Evolutionary conservation across 148 eudicot genomes (phyloP).

Genomic region (Camellia lanceoleosa): DNA sequence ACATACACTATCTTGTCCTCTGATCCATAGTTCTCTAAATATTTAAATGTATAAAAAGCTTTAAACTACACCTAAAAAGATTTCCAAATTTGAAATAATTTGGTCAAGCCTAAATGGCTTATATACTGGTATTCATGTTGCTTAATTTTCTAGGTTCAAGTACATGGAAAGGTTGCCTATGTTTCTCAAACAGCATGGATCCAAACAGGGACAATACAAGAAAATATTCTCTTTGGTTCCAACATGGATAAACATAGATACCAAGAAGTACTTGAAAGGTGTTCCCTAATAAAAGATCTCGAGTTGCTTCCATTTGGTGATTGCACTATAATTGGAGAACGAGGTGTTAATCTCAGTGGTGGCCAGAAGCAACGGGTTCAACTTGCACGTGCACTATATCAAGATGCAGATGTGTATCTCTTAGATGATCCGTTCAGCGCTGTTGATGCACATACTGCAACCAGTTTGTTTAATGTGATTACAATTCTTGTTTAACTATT

Average conservation of each 20-base stretch:
- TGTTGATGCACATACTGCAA: slow-evolving; percentile 75
- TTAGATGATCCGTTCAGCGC: slow-evolving; percentile 78
- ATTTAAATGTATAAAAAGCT: too few species aligned
- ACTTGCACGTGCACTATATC: slow-evolving; percentile 57
- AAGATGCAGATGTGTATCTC: slow-evolving; percentile 56
- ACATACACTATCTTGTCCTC: too few species aligned
- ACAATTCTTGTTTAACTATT: neutral
- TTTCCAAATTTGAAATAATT: neutral
- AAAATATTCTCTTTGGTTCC: slow-evolving; percentile 62
- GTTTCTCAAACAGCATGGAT: slow-evolving; percentile 74
- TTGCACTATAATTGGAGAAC: slow-evolving; percentile 51
- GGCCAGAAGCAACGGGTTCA: slow-evolving; percentile 63
- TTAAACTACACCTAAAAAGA: too few species aligned
- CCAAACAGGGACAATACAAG: slow-evolving; percentile 60
- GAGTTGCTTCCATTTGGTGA: slow-evolving; percentile 56
- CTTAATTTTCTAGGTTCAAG: slow-evolving; percentile 39
- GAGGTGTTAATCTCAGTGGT: slow-evolving; percentile 63
- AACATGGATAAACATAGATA: slow-evolving; percentile 41
- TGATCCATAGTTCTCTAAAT: too few species aligned
- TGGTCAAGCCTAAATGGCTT: neutral
- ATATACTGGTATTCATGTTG: neutral
- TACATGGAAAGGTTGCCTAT: slow-evolving; percentile 50
- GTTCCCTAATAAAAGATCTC: slow-evolving; percentile 46
- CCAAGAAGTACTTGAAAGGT: slow-evolving; percentile 35
- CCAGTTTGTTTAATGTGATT: slow-evolving; percentile 48